These are phyloP conservation scores for Wickerhamomyces canadensis DNA, from an alignment of 805 yeast genomes.

Conservation along the genomic window DNA sequence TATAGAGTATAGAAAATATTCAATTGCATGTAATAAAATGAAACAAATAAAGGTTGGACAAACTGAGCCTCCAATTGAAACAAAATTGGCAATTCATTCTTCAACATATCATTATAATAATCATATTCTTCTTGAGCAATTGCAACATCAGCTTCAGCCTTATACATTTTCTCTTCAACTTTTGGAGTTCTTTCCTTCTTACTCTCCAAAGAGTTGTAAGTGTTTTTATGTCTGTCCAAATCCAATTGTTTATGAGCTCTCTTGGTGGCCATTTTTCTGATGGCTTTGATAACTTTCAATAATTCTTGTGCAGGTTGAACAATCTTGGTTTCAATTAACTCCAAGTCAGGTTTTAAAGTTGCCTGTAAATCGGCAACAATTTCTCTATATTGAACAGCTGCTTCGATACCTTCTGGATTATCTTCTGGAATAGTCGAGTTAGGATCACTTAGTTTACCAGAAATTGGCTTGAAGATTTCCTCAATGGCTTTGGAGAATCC, in stretches of 20 bases:
- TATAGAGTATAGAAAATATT: slow-evolving; percentile 92
- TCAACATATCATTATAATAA: slow-evolving; percentile 92
- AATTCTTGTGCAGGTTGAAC: slow-evolving; percentile 90
- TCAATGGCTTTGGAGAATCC: slow-evolving; percentile 95
- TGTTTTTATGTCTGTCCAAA: slow-evolving; percentile 75
- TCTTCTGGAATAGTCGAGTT: slow-evolving; percentile 83
- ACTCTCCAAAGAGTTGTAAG: slow-evolving; percentile 65
- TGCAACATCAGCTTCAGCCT: slow-evolving; percentile 82
- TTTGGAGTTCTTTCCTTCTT: slow-evolving; percentile 81
- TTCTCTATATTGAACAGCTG: slow-evolving; percentile 85
- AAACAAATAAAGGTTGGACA: slow-evolving; percentile 88
- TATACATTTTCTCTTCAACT: slow-evolving; percentile 87
- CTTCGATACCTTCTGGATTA: slow-evolving; percentile 94
- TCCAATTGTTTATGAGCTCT: slow-evolving; percentile 95
- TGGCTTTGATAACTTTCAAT: slow-evolving; percentile 70
- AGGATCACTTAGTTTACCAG: slow-evolving; percentile 89
- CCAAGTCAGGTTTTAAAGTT: slow-evolving; percentile 86
- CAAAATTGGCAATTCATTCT: slow-evolving; percentile 80
- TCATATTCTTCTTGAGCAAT: slow-evolving; percentile 94
- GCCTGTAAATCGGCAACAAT: slow-evolving; percentile 83
- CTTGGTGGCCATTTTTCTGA: slow-evolving; percentile 91
- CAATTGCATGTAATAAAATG: slow-evolving; percentile 95
- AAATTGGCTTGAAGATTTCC: slow-evolving; percentile 92
- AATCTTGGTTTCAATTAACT: slow-evolving; percentile 83
- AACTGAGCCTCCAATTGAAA: slow-evolving; percentile 88